Percentiles rank a stretch among this genome's conserved stretches.
Conservation (phyloP, 805 yeast species). For the Starmerella potacharoeniae region DNA sequence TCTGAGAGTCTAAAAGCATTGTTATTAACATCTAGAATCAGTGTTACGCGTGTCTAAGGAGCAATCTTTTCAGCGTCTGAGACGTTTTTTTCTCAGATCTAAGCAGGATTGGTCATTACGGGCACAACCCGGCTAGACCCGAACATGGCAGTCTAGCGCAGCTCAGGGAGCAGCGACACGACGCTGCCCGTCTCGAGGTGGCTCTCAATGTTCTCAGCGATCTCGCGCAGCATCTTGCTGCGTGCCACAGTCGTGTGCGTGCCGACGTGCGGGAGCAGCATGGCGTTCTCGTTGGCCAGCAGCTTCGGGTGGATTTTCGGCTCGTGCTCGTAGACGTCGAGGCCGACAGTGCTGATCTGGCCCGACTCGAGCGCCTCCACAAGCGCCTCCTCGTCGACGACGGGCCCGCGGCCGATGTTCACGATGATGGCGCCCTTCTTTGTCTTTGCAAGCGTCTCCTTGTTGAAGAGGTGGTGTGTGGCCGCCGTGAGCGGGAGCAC, state of each 20-base stretch:
- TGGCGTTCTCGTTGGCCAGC: conserved; percentile 35
- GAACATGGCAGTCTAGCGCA: neutral
- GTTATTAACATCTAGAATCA: too few relatives aligned
- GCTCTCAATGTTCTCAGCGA: conserved; percentile 53
- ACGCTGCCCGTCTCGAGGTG: conserved; percentile 58
- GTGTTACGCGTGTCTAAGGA: too few relatives aligned
- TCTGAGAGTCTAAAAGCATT: too few relatives aligned
- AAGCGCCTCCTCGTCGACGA: conserved; percentile 44
- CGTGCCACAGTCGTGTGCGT: conserved; percentile 36
- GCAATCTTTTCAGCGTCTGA: too few relatives aligned
- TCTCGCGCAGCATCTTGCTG: conserved; percentile 68
- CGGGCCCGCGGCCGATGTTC: conserved; percentile 53
- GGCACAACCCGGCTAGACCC: neutral
- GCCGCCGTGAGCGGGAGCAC: conserved; percentile 43
- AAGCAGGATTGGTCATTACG: too few relatives aligned
- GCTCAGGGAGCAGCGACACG: conserved; percentile 68
- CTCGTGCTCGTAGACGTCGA: conserved; percentile 53
- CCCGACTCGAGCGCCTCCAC: conserved; percentile 39
- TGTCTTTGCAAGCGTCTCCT: conserved; percentile 36
- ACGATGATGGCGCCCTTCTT: conserved; percentile 45
- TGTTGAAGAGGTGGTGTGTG: conserved; percentile 41
- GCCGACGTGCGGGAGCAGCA: conserved; percentile 48
- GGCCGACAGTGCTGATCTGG: conserved; percentile 41
- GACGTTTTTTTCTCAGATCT: too few relatives aligned
- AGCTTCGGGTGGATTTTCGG: conserved; percentile 43